These are phyloP conservation scores for Pythium pectinolyticum DNA, from an alignment of 352 stramenopile genomes.

Conservation along the genomic window DNA sequence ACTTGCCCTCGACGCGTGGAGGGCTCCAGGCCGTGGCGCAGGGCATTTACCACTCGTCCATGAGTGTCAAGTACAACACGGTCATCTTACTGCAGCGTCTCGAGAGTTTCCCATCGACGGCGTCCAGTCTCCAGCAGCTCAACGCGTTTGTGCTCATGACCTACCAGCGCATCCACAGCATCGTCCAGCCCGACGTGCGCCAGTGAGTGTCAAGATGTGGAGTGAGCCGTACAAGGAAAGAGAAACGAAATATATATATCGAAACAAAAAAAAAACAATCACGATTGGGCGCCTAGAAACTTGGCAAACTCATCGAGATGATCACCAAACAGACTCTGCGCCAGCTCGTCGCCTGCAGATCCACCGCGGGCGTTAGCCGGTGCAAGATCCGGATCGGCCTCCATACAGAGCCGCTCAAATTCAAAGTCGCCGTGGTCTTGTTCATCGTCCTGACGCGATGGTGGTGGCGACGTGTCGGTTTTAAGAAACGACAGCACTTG, in stretches of 20 bases:
- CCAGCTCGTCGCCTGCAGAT: neutral
- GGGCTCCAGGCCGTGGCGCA: conserved; percentile 81
- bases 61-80: conserved; percentile 89
- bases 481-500: conserved; percentile 32
- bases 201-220: conserved; percentile 12
- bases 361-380: conserved; percentile 2
- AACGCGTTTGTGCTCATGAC: conserved; percentile 86
- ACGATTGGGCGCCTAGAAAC: conserved; percentile 40
- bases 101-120: conserved; percentile 74
- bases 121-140: conserved; percentile 61
- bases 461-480: neutral
- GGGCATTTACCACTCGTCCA: conserved; percentile 84
- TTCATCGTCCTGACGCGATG: conserved; percentile 27
- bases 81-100: conserved; percentile 85
- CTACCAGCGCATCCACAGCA: conserved; percentile 80
- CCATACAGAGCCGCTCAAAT: conserved; percentile 79
- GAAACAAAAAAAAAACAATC: neutral
- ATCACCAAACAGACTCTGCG: conserved; percentile 47
- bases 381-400: conserved; percentile 75
- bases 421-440: conserved; percentile 63
- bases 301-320: conserved; percentile 53
- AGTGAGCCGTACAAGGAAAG: neutral
- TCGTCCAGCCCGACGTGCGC: conserved; percentile 58
- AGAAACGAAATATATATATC: too few relatives aligned
- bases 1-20: conserved; percentile 70